phyloP scores from a whole-genome alignment of 1,139 yeast species.

The Candida sp. region DNA sequence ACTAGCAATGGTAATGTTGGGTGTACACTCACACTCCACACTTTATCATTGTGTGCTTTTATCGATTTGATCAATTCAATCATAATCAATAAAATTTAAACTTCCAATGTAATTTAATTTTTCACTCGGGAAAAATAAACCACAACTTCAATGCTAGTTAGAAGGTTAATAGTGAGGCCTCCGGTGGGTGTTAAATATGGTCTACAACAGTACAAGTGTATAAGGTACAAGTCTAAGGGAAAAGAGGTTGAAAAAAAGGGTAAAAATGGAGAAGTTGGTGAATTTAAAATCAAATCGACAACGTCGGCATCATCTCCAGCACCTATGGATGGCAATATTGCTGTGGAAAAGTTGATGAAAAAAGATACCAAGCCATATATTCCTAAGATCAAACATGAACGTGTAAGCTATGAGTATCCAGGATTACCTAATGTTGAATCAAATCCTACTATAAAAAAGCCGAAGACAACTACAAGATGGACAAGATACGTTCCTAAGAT shows the following conservation, averaged over 20 bases:
- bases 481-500: constrained; percentile 56
- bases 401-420: constrained; percentile 62
- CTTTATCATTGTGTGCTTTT: constrained; percentile 67
- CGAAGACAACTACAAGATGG: constrained; percentile 34
- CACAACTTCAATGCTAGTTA: not conserved
- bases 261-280: not conserved
- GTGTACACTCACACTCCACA: constrained; percentile 78
- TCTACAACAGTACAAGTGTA: not conserved
- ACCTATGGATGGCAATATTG: constrained; percentile 27
- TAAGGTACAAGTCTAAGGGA: constrained; percentile 3
- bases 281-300: constrained; percentile 13
- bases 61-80: constrained; percentile 32
- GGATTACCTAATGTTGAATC: constrained; percentile 51
- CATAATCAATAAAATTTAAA: constrained; percentile 9
- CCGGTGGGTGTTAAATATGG: not conserved
- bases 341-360: constrained; percentile 31
- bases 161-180: constrained; percentile 1
- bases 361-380: constrained; percentile 47
- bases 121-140: not conserved
- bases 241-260: constrained; percentile 3
- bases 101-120: not conserved
- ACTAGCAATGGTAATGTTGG: constrained; percentile 69
- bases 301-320: constrained; percentile 41
- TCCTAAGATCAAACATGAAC: constrained; percentile 49
- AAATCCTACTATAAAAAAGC: constrained; percentile 24